Evolutionary conservation across 2,329 filamentous ascomycete species (phyloP), one percentile per base, ranked within the genome.

Genomic region (Madurella fahalii): DNA sequence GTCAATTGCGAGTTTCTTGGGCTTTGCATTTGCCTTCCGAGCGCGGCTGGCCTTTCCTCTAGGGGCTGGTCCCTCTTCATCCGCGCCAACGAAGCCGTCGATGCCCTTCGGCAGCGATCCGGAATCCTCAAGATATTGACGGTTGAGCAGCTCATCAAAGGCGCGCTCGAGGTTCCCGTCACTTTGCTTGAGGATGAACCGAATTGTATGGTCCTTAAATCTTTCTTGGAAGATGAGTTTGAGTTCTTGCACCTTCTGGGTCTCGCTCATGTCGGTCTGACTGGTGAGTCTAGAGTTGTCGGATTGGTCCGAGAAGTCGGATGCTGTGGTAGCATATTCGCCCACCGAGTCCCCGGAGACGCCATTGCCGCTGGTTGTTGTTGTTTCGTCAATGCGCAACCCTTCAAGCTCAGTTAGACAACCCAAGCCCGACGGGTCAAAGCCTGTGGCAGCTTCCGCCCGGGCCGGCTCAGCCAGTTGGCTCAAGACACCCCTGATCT

Each of bases 61-160:
- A 30, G 58, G 65, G 7, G 59, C 57, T 17, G 50, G 65, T 1
- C 68, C 68, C 1, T 72, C 68, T 15, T 77, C 71, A 15, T 83
- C 78, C 0, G 78, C 78, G 40, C 82, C 77, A 18, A 82, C 84
- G 66, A 96, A 96, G 0, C 82, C 90, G 54, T 96, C 90, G n/a
- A 96, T 76, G 0, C 91, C 89, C 66, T 88, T 93, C 1, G 78
- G 74, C 1, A 80, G 75, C 51, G 82, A 76, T 0, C 81, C 81
- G 1, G 77, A 79, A 53, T 90, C 83, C 54, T 90, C 83, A 4
- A 96, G 84, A 65, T 86, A 90, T 17, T 88, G 83, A 13, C 90
- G 77, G 61, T 88, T 95, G 32, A 96, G 78, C 12, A 97, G 74
- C 55, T 90, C 84, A 63, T 96, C 90, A 58, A 95, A 84, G 1